phyloP scores from a whole-genome alignment of 345 rosid genomes.

The Syzygium aromaticum region DNA sequence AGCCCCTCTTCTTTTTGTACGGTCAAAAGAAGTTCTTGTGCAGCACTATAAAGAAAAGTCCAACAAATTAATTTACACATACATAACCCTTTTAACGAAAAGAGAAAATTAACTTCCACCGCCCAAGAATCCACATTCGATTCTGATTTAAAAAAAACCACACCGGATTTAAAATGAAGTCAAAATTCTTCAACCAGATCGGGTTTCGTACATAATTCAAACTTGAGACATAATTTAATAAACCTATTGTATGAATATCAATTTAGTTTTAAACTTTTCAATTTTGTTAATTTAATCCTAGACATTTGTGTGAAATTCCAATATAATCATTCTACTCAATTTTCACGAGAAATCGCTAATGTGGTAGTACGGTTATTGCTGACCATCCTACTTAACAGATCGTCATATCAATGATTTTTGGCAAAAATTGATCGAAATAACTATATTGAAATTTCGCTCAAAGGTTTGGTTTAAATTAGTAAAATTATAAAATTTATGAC shows the following conservation, averaged over 20 bases:
- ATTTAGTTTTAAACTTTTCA: background rate
- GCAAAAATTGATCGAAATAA: background rate
- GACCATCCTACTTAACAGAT: background rate
- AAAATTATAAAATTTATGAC: background rate
- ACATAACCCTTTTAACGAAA: background rate
- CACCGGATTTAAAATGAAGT: background rate
- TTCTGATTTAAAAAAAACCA: no score
- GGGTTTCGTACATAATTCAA: background rate
- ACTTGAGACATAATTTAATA: background rate
- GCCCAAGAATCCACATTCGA: background rate
- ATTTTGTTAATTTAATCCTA: no score
- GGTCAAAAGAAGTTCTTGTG: no score
- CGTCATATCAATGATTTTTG: background rate
- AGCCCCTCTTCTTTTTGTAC: no score
- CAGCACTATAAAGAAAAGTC: no score
- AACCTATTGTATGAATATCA: no score
- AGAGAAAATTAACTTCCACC: background rate
- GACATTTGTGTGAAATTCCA: no score
- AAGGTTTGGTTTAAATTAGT: background rate
- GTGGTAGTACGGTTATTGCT: no score
- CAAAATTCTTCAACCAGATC: fast-evolving
- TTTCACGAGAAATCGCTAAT: no score
- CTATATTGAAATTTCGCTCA: background rate
- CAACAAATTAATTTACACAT: no score
- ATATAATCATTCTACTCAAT: no score